phyloP scores from a whole-genome alignment of 306 rosid species.

The Fagus crenata region DNA sequence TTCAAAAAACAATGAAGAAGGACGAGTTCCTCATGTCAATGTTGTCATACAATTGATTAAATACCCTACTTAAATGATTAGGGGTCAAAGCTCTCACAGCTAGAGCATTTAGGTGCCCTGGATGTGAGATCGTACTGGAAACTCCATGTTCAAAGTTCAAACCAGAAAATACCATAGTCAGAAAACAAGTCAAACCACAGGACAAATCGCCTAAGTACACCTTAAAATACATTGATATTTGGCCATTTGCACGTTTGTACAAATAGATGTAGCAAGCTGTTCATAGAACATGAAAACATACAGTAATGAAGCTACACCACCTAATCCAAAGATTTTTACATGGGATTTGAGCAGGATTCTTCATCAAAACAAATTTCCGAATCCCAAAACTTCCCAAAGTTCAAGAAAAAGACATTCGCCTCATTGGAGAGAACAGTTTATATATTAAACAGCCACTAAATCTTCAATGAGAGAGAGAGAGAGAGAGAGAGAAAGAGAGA shows the following conservation, averaged over 20 bases:
- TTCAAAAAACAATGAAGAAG: no score
- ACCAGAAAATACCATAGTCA: neutral
- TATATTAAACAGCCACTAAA: slow-evolving; percentile 20
- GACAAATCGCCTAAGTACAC: neutral
- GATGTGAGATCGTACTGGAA: neutral
- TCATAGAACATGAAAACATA: slow-evolving; percentile 4
- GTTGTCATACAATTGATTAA: no score
- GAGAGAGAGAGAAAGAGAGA: slow-evolving; percentile 8
- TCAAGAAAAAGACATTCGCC: slow-evolving; percentile 14
- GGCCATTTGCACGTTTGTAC: neutral
- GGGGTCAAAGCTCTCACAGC: no score
- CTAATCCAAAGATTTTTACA: slow-evolving; percentile 22
- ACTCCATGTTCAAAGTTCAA: neutral
- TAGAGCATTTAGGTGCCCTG: no score
- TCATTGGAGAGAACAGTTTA: slow-evolving; percentile 1
- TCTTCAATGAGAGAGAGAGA: neutral
- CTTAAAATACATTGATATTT: neutral
- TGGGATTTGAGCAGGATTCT: slow-evolving; percentile 42
- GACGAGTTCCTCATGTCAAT: no score
- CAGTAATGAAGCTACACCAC: neutral
- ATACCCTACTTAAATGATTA: no score
- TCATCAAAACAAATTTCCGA: slow-evolving; percentile 71
- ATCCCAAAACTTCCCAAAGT: slow-evolving; percentile 41
- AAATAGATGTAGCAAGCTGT: slow-evolving; percentile 2
- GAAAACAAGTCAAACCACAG: neutral